A percentile compares a stretch with the other conserved stretches of the same genome.
Conservation (phyloP, 345 rosid species). For the Ceriops decandra region DNA sequence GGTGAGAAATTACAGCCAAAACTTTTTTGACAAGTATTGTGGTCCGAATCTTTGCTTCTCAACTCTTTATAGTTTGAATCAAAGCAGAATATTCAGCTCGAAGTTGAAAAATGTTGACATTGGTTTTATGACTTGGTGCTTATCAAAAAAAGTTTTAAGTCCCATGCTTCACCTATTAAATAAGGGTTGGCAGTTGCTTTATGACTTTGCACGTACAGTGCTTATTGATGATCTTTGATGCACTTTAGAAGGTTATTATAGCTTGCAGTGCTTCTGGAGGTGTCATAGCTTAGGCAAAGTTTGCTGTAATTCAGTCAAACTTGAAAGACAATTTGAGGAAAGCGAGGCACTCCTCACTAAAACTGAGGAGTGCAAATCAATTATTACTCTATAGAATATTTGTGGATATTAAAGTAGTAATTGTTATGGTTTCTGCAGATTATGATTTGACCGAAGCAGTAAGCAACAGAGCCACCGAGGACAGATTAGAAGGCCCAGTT, state of each 20-base stretch:
- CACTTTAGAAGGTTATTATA: background rate
- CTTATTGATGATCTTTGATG: too few species aligned
- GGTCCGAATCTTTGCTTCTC: background rate
- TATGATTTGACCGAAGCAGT: slow-evolving; percentile 32
- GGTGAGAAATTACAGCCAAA: slow-evolving; percentile 31
- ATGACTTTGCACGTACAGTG: too few species aligned
- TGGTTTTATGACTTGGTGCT: too few species aligned
- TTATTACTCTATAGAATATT: background rate
- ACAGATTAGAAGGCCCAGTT: slow-evolving; percentile 13
- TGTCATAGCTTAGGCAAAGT: too few species aligned
- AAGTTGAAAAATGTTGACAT: background rate
- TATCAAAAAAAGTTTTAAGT: too few species aligned
- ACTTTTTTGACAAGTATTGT: background rate
- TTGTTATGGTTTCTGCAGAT: slow-evolving; percentile 29
- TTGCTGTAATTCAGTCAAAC: too few species aligned
- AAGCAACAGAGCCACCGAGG: slow-evolving; percentile 23
- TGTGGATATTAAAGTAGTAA: slow-evolving; percentile 1
- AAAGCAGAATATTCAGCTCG: background rate
- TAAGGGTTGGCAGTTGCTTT: too few species aligned
- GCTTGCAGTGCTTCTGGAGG: too few species aligned
- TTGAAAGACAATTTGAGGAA: background rate
- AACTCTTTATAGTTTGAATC: background rate
- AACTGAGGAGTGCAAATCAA: background rate
- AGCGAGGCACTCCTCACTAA: background rate
- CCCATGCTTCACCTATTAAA: too few species aligned